Base-by-base conservation (phyloP, 2,329 filamentous ascomycete genomes). In the Cytospora mali region DNA sequence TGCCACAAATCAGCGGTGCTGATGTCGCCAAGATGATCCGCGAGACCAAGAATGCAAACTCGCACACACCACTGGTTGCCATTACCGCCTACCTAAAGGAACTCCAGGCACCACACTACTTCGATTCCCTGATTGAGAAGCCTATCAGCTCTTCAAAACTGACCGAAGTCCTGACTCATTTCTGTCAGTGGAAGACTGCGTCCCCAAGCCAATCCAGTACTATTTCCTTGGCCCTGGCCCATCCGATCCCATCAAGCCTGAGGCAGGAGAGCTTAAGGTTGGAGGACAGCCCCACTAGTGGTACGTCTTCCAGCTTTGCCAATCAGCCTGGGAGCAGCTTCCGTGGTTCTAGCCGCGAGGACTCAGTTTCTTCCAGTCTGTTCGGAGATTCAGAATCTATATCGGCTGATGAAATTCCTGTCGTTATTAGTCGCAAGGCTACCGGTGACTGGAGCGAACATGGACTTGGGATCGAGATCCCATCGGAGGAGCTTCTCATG, bases 21-120 rank as follows among this genome's bases (percentile, higher is more conserved):
- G 95, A 99, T 73, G 92, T 99, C 62, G 94, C 95, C 56, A 90
- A 95, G 35, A 99, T 99, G 95, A 93, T 99, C 68, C 88, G 95
- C 54, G 94, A 98, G 73, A 97, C 94, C 1, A 95, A 94, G 78
- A 97, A 97, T 74, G 87, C 92, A 63, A 99, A 99, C 73, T 90
- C 91, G 0, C 88, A 95, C 69, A 99, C 95, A 0, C 95, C 95
- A 0, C 96, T 99, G 66, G 92, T 99, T 62, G 93, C 93, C 54
- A 94, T 99, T 35, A 99, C 95, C 4, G 94, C 95, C 7, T 99
- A 99, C 74, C 80, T 99, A n/a, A 98, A 98, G 74, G 95, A 99
- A 72, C 81, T 99, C 2, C 93, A 95, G 69, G 93, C 93, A 64
- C 92, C 92, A 4, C 94, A 99, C 76, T 92, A 97, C 75, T 99